A percentile compares a stretch with the other conserved stretches of the same genome.
Conservation (phyloP, 202 grass and related monocot genomes). For the Setaria italica region DNA sequence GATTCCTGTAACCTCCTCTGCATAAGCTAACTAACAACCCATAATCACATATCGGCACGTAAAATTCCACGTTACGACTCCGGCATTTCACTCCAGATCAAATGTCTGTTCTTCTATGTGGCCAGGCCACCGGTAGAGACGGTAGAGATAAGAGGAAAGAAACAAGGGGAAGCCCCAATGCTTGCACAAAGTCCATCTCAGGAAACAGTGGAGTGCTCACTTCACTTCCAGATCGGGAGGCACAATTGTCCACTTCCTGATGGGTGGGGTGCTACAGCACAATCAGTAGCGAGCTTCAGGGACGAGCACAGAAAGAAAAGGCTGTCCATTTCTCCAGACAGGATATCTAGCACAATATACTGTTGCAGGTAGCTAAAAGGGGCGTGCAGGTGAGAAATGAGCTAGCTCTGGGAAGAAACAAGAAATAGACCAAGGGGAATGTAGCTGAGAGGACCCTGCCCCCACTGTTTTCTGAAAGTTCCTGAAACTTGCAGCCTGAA, state of each 20-base stretch:
- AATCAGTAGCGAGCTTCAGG: neutral
- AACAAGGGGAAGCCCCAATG: too few species aligned
- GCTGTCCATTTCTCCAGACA: conserved; percentile 15
- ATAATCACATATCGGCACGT: neutral
- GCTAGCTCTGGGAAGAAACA: neutral
- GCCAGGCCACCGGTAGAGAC: neutral
- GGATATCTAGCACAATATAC: neutral
- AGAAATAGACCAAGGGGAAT: conserved; percentile 16
- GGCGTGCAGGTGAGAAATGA: neutral
- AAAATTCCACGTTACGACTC: too few species aligned
- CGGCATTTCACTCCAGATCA: too few species aligned
- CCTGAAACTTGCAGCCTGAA: conserved; percentile 34
- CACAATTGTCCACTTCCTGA: conserved; percentile 32
- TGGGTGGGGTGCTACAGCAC: neutral
- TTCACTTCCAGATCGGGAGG: conserved; percentile 2
- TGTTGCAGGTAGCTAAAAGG: neutral
- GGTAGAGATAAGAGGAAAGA: neutral
- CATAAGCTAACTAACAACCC: neutral
- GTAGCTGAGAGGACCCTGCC: neutral
- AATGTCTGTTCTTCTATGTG: too few species aligned
- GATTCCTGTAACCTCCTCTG: too few species aligned
- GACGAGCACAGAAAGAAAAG: neutral
- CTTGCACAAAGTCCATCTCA: neutral
- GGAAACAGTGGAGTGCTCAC: neutral
- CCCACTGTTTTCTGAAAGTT: conserved; percentile 32